These are phyloP conservation scores for Nymphaea thermarum DNA, from an alignment of 164 flowering plant genomes.

Conservation along the genomic window DNA sequence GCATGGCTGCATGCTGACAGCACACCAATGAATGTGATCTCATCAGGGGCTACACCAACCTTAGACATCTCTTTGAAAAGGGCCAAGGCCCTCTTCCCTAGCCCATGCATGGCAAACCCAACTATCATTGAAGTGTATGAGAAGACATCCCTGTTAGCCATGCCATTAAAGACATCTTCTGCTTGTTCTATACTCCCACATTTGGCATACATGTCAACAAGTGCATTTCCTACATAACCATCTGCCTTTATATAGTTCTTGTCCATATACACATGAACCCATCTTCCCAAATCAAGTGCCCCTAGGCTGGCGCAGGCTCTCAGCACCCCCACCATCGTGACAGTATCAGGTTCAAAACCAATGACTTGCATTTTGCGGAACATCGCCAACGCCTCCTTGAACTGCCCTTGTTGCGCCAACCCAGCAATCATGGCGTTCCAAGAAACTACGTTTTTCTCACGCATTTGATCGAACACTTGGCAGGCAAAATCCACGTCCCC, in stretches of 20 bases:
- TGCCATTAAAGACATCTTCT: conserved; percentile 3
- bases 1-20: conserved; percentile 13
- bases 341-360: conserved; percentile 8
- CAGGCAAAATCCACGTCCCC: conserved; percentile 9
- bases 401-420: conserved; percentile 11
- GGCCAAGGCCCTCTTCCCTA: conserved; percentile 6
- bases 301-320: conserved; percentile 11
- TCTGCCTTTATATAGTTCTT: conserved; percentile 4
- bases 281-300: conserved; percentile 12
- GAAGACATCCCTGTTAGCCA: conserved; percentile 7
- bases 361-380: conserved; percentile 7
- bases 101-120: conserved; percentile 15
- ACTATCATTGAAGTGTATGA: conserved; percentile 13
- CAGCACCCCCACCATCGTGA: conserved; percentile 11
- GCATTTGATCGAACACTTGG: conserved; percentile 7
- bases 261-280: conserved; percentile 9
- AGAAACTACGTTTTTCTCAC: conserved; percentile 11
- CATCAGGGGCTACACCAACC: conserved; percentile 9
- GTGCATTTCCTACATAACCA: conserved; percentile 13
- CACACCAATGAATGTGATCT: conserved; percentile 12
- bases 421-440: conserved; percentile 13
- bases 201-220: conserved; percentile 14
- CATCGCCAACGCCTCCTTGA: conserved; percentile 7
- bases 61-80: conserved; percentile 10
- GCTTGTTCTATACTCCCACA: conserved; percentile 14